Percentiles rank a stretch among this genome's conserved stretches.
Evolutionary conservation across 495 filamentous ascomycete genomes (phyloP).

Genomic region (Extremus antarcticus): DNA sequence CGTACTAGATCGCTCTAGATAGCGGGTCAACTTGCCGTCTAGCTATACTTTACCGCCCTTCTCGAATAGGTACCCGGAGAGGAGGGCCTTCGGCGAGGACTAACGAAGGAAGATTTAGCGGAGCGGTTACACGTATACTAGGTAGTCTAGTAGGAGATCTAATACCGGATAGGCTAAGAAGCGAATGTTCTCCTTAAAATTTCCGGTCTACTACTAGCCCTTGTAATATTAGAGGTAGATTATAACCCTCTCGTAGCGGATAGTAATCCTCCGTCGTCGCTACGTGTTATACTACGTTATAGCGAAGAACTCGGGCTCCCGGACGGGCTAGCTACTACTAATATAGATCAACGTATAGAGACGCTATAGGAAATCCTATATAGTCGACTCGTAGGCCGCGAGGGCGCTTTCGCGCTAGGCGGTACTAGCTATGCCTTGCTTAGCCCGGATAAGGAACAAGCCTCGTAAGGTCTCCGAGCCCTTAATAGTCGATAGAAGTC

Average conservation of each 20-base stretch:
- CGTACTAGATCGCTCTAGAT: background rate
- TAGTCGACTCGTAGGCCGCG: background rate
- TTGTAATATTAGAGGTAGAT: background rate
- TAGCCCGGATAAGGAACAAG: background rate
- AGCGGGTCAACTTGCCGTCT: conserved; percentile 1
- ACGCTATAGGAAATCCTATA: conserved; percentile 4
- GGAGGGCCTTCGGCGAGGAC: background rate
- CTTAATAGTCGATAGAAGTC: background rate
- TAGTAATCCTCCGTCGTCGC: background rate
- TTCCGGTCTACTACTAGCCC: background rate
- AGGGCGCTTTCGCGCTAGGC: background rate
- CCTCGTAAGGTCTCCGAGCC: background rate
- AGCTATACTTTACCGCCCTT: conserved; percentile 2
- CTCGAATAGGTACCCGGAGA: background rate
- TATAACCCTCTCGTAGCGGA: background rate
- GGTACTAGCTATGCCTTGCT: background rate
- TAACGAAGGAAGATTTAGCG: conserved; percentile 3
- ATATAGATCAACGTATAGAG: background rate
- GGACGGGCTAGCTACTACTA: background rate
- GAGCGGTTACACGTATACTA: background rate
- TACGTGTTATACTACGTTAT: background rate
- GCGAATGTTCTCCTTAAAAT: background rate
- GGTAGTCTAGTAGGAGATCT: background rate
- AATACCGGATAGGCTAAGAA: background rate
- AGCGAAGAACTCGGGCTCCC: background rate